Evolutionary conservation across 495 filamentous ascomycete genomes (phyloP).

Genomic region (Lepraria neglecta): DNA sequence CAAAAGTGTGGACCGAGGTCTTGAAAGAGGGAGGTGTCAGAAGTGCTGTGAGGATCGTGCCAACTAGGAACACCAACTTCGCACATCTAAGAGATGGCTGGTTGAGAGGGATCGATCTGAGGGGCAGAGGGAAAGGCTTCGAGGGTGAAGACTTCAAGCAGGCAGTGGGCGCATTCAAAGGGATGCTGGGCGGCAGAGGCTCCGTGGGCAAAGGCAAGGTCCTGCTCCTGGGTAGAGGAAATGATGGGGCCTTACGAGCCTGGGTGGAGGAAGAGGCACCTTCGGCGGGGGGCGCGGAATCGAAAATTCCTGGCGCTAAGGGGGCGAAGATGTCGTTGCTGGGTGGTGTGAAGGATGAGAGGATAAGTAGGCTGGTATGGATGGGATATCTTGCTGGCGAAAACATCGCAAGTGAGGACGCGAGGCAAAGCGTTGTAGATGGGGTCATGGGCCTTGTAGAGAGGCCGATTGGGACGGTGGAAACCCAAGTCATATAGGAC

Average conservation of each 20-base stretch:
- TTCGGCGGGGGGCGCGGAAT: slow-evolving; percentile 11
- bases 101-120: slow-evolving; percentile 71
- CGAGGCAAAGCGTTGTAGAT: slow-evolving; percentile 74
- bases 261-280: slow-evolving; percentile 50
- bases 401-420: slow-evolving; percentile 77
- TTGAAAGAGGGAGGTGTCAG: slow-evolving; percentile 53
- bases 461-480: slow-evolving; percentile 79
- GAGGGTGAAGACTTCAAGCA: slow-evolving; percentile 65
- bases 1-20: slow-evolving; percentile 65
- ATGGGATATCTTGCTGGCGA: slow-evolving; percentile 82
- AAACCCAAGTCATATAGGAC: slow-evolving; percentile 55
- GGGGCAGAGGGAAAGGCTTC: slow-evolving; percentile 43
- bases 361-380: slow-evolving; percentile 77
- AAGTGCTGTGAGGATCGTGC: slow-evolving; percentile 71
- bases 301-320: slow-evolving; percentile 38
- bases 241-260: slow-evolving; percentile 57
- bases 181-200: slow-evolving; percentile 63
- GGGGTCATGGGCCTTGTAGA: slow-evolving; percentile 84
- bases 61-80: slow-evolving; percentile 85
- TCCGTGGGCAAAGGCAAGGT: slow-evolving; percentile 67
- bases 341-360: slow-evolving; percentile 68
- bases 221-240: slow-evolving; percentile 64
- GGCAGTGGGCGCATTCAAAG: slow-evolving; percentile 68
- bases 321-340: slow-evolving; percentile 42
- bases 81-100: slow-evolving; percentile 85